Base-by-base conservation (phyloP, 371 early-diverging fungal genomes). In the Rozella allomycis region DNA sequence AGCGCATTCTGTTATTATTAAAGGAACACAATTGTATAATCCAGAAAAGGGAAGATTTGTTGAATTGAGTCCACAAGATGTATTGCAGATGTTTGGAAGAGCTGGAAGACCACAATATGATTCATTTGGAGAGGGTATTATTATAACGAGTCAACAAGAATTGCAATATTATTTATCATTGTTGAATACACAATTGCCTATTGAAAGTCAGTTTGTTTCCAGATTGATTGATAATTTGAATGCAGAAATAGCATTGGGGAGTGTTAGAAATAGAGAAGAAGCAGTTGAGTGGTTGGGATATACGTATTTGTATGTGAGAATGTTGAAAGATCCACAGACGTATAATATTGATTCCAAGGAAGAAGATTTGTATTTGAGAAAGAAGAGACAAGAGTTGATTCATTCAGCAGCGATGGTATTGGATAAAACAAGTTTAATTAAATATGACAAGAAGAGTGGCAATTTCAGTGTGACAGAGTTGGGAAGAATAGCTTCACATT, bases 71-170 rank as follows among this genome's bases (percentile, higher is more conserved):
- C 19, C 10, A 82, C 84, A 5, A 62, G 93, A 90, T 63, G 79
- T 90, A 7, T 63, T 94, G 42, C 98, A 98, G 55, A 98, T 98
- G 83, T 58, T 96, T 38, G 99, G 99, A 36, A 78, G 99, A 50
- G 97, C 99, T 9, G 99, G 99, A 50, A 78, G 99, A 40, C 97
- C 97, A 12, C 93, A 96, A 57, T 97, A 60, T 58, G 97, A 97
- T 41, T 82, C 81, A 1, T 69, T 66, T 43, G 99, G 97, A 40
- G 91, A 86, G 51, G 98, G 96, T 25, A 74, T 86, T 35, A 79
- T 98, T 35, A 85, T 99, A 40, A 98, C 98, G 0, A 69, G 82
- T 6, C 80, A 87, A 37, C 43, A 58, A 2, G 87, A 93, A 50
- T 58, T 97, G 11, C 81, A 80, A 42, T 84, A 81, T 55, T 99